Base-by-base conservation (phyloP, 805 yeast species). In the Cyberlindnera mississippiensis region DNA sequence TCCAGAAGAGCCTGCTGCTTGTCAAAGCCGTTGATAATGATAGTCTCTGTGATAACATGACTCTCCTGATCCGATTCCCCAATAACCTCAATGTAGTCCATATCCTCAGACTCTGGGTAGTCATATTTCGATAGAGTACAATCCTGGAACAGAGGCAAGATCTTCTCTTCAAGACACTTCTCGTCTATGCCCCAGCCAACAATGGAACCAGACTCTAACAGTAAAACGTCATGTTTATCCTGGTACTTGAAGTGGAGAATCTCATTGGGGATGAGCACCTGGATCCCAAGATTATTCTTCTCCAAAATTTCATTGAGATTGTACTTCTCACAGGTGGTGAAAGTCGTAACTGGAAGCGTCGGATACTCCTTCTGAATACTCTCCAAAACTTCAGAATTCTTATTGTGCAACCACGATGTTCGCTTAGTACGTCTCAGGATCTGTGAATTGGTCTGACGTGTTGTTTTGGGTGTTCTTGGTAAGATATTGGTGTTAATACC, bases 101-200 rank as follows among this genome's bases (percentile, higher is more conserved):
- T 75, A 53, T 90, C 97, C 57, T 89, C 97, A 29, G 87, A 77
- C 53, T 89, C 96, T 9, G 71, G 64, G 2, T 59, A 64, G 16
- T 68, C 57, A 45, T 75, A 75, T 1, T 75, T 62, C 4, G 71
- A 64, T 3, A 73, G 45, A 57, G 73, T 73, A 2, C 85, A 77
- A 0, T 58, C 52, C 35, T 66, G 58, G 3, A 87, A 62, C 14
- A 76, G 45, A 1, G 87, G 85, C 7, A 80, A 49, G 5, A 84
- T 65, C 15, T 71, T 63, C 5, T 66, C 56, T 18, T 69, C 42
- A 3, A 80, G 66, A 7, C 67, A 69, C 0, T 60, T 44, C 61
- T 90, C 96, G 14, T 68, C 63, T 51, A 86, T 63, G 8, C 88
- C 88, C 96, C 96, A 89, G 0, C 87, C 85, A 12, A 86, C 87